Conservation (phyloP, 192 early-diverging fungal species). For the Pilaira anomala region DNA sequence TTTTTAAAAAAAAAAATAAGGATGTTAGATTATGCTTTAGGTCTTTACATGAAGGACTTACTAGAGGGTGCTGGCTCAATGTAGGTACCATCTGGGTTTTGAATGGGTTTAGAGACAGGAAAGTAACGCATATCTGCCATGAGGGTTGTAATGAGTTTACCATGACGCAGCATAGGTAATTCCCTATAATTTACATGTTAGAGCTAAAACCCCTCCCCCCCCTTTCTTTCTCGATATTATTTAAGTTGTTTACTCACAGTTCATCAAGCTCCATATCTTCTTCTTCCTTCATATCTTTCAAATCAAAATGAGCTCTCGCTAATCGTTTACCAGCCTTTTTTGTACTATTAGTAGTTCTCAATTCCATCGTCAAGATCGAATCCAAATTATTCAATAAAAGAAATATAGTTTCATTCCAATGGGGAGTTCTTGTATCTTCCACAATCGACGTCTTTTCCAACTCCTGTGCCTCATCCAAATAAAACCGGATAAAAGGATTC, state of each 20-base stretch:
- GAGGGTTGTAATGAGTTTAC: conserved; percentile 28
- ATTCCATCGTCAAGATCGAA: conserved; percentile 24
- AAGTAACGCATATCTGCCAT: conserved; percentile 38
- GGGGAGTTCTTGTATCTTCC: conserved; percentile 14
- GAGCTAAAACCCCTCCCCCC: not conserved
- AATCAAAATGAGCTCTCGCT: conserved; percentile 19
- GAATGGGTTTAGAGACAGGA: conserved; percentile 39
- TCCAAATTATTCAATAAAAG: conserved; percentile 30
- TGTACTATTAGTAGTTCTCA: conserved; percentile 14
- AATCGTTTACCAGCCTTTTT: conserved; percentile 18
- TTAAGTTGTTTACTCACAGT: conserved; percentile 22
- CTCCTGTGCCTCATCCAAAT: conserved; percentile 31
- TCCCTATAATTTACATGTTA: conserved; percentile 9
- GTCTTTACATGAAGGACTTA: conserved; percentile 27
- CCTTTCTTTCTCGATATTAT: not conserved
- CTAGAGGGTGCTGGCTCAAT: conserved; percentile 49
- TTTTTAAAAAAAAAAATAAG: not conserved
- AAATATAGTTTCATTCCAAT: conserved; percentile 37
- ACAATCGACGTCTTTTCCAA: conserved; percentile 23
- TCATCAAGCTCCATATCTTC: conserved; percentile 12
- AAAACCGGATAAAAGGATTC: conserved; percentile 32
- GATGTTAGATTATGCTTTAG: too few relatives aligned
- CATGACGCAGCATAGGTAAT: conserved; percentile 28
- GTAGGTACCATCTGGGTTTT: conserved; percentile 40
- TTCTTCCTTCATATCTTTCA: conserved; percentile 12